Base-by-base conservation (phyloP, 2,329 filamentous ascomycete species). In the Nigrospora sphaerica region DNA sequence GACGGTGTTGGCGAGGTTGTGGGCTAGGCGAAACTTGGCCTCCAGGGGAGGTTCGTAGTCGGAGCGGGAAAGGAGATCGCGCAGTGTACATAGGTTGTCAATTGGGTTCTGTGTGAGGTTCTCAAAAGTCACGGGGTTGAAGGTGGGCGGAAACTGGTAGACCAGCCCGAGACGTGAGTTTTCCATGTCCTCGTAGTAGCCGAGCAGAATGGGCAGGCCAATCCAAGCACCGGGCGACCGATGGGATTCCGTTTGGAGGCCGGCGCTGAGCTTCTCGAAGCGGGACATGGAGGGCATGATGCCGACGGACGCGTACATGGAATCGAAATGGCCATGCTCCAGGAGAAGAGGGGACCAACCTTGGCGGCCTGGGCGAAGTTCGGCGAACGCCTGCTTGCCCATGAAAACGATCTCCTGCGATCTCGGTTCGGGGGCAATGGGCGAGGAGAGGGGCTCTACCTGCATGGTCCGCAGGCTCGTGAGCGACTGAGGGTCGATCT, bases 151-250 rank as follows among this genome's bases (percentile, higher is more conserved):
- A 31, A 91, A 78, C 42, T 86, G 82, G 56, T 88, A 92, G 12
- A 92, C 76, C 12, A 92, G 71, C 6, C 86, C 87, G 45, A 89
- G 78, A 11, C 87, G 76, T 1, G 86, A 82, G 45, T 79, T 72
- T 16, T 80, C 76, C 45, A 85, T 73, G 55, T 91, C 86, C 59
- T 91, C 86, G 55, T 88, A 89, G 57, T 88, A 91, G 3, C 79
- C 81, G 12, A 85, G 64, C 39, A 85, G 67, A 18, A 76, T 73
- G 14, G 81, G 78, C 11, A 83, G 57, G 52, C 86, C 72, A 59
- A 76, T 82, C 72, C 75, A 86, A 2, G 82, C 74, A 19, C 67
- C 73, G 6, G 67, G 73, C 2, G 72, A 70, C 17, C 72, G 68
- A 39, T 74, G 74, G 0, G 75, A 69, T 45, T 77, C 73, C 18